phyloP scores from a whole-genome alignment of 176 grass and related monocot species.

The Rhipidocladum racemiflorum region DNA sequence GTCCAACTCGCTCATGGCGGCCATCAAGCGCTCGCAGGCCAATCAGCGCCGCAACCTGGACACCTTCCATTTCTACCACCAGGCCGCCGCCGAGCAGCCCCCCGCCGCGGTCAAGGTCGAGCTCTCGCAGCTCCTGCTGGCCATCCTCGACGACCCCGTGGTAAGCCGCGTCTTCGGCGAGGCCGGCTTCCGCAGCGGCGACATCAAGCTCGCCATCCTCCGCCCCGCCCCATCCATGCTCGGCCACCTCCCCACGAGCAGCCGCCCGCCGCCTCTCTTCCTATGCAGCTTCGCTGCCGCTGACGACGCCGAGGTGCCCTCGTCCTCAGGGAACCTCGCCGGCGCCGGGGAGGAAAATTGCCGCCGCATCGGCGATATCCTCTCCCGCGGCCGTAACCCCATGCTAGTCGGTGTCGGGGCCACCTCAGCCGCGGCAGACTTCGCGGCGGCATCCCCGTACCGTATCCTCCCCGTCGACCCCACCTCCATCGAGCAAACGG shows the following conservation, averaged over 20 bases:
- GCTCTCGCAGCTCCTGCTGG: slow-evolving; percentile 69
- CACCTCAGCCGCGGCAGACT: slow-evolving; percentile 55
- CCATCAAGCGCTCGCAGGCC: slow-evolving; percentile 86
- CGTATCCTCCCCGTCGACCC: slow-evolving; percentile 43
- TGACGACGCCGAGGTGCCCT: slow-evolving; percentile 54
- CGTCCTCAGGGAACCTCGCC: slow-evolving; percentile 28
- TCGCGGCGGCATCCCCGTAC: slow-evolving; percentile 37
- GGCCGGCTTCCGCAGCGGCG: slow-evolving; percentile 66
- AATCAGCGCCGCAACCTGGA: slow-evolving; percentile 71
- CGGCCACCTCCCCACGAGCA: slow-evolving; percentile 23
- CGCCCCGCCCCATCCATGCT: slow-evolving; percentile 63
- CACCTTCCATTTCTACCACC: slow-evolving; percentile 83
- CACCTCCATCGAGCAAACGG: neutral
- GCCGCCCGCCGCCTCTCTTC: slow-evolving; percentile 73
- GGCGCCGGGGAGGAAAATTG: slow-evolving; percentile 52
- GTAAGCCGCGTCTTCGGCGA: slow-evolving; percentile 93
- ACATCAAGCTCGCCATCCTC: slow-evolving; percentile 79
- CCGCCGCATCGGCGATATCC: slow-evolving; percentile 67
- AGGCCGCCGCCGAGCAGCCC: slow-evolving; percentile 12
- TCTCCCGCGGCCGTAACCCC: slow-evolving; percentile 69
- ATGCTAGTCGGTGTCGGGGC: slow-evolving; percentile 88
- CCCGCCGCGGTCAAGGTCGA: slow-evolving; percentile 68
- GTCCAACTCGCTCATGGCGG: slow-evolving; percentile 90
- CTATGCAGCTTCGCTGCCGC: slow-evolving; percentile 72
- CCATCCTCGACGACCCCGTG: slow-evolving; percentile 87